Percentiles rank a stretch among this genome's conserved stretches.
Evolutionary conservation across 306 rosid species (phyloP).

Genomic region (Glycine soja): DNA sequence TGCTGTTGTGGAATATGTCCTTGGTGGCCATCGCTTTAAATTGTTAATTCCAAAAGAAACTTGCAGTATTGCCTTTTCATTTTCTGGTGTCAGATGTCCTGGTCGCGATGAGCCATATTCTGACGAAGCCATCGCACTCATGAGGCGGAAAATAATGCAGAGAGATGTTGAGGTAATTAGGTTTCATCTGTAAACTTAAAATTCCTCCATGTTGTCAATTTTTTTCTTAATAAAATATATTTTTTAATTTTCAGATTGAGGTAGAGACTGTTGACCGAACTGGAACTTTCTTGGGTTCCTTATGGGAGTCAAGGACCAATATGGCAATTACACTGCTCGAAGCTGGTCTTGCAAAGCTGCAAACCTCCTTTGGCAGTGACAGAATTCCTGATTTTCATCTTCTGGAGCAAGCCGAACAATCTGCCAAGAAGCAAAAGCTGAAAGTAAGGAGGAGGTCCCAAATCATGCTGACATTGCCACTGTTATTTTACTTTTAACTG

Average conservation of each 20-base stretch:
- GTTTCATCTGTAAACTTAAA: slow-evolving; percentile 22
- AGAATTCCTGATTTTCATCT: slow-evolving; percentile 79
- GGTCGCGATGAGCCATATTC: slow-evolving; percentile 86
- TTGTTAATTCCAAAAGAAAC: slow-evolving; percentile 89
- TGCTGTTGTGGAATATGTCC: slow-evolving; percentile 89
- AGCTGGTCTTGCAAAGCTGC: slow-evolving; percentile 81
- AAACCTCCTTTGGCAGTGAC: slow-evolving; percentile 77
- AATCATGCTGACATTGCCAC: neutral
- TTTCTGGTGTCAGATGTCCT: slow-evolving; percentile 89
- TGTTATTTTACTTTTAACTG: slow-evolving; percentile 25
- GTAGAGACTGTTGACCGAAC: slow-evolving; percentile 90
- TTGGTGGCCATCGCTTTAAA: slow-evolving; percentile 90
- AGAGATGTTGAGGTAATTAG: slow-evolving; percentile 82
- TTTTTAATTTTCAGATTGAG: slow-evolving; percentile 60
- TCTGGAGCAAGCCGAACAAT: slow-evolving; percentile 79
- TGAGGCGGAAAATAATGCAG: slow-evolving; percentile 92
- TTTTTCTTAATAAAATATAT: slow-evolving; percentile 18
- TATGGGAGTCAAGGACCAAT: slow-evolving; percentile 84
- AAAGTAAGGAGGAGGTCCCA: slow-evolving; percentile 62
- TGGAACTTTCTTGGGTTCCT: slow-evolving; percentile 89
- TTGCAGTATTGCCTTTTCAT: slow-evolving; percentile 84
- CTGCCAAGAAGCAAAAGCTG: slow-evolving; percentile 71
- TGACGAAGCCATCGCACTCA: slow-evolving; percentile 82
- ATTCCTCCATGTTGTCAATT: slow-evolving; percentile 10
- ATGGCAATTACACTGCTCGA: slow-evolving; percentile 75